Percentiles rank a stretch among this genome's conserved stretches.
These are phyloP conservation scores for Auriscalpium vulgare DNA, from an alignment of 768 basidiomycete genomes.

Conservation along the genomic window DNA sequence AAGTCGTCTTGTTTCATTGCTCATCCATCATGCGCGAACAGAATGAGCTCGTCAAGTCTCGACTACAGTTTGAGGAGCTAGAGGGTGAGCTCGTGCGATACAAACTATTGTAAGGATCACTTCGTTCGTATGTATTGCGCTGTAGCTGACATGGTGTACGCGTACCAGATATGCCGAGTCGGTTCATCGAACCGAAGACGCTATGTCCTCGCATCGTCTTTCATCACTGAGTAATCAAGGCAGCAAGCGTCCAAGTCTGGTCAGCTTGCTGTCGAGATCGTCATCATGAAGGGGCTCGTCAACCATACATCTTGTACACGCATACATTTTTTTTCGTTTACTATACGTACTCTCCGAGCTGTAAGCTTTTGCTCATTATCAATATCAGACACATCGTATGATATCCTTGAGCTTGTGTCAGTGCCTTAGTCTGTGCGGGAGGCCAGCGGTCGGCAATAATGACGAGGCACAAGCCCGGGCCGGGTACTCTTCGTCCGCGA, in stretches of 20 bases:
- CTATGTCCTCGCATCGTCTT: conserved; percentile 35
- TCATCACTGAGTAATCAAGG: conserved; percentile 25
- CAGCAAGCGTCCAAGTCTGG: conserved; percentile 17
- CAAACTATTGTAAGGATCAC: conserved; percentile 70
- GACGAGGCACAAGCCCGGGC: no score
- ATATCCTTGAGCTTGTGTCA: no score
- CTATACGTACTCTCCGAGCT: no score
- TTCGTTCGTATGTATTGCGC: background rate
- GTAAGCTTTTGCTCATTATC: no score
- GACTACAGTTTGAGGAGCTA: conserved; percentile 85
- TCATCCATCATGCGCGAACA: conserved; percentile 25
- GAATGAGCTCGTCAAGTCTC: conserved; percentile 87
- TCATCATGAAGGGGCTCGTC: background rate
- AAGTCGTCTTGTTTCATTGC: conserved; percentile 14
- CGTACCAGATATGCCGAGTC: conserved; percentile 42
- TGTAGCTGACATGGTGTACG: background rate
- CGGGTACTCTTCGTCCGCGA: no score
- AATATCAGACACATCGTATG: no score
- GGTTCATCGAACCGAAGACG: conserved; percentile 45
- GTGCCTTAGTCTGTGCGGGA: no score
- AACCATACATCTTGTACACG: background rate
- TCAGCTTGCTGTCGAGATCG: conserved; percentile 11
- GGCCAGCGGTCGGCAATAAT: no score
- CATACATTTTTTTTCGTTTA: background rate
- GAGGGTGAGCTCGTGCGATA: conserved; percentile 93